These are phyloP conservation scores for Solanum microdontum DNA, from an alignment of 257 asterid species.

Conservation along the genomic window DNA sequence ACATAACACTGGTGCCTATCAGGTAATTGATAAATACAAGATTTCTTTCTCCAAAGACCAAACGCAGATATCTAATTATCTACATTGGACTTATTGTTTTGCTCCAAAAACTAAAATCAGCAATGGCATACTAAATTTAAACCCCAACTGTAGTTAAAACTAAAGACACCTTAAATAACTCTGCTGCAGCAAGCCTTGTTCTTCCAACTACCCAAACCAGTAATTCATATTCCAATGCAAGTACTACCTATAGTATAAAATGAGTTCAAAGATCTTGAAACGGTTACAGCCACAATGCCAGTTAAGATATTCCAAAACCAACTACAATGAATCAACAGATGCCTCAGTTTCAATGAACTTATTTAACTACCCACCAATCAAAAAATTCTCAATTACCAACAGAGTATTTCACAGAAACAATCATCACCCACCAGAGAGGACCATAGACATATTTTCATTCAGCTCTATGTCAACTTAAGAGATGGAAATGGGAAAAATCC, in stretches of 20 bases:
- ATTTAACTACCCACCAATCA: background rate
- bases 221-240: background rate
- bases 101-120: background rate
- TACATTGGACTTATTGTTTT: background rate
- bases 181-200: background rate
- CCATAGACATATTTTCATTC: background rate
- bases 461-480: background rate
- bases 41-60: background rate
- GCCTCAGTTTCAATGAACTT: background rate
- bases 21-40: background rate
- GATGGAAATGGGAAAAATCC: background rate
- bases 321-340: background rate
- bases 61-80: background rate
- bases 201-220: background rate
- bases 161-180: background rate
- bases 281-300: background rate
- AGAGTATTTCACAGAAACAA: background rate
- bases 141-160: background rate
- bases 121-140: background rate
- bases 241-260: background rate
- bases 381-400: background rate
- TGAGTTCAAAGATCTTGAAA: background rate
- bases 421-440: background rate
- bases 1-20: background rate
- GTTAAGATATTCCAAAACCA: background rate